phyloP scores from a whole-genome alignment of 1,284 basidiomycete genomes.

The Singerocomus inundabilis region DNA sequence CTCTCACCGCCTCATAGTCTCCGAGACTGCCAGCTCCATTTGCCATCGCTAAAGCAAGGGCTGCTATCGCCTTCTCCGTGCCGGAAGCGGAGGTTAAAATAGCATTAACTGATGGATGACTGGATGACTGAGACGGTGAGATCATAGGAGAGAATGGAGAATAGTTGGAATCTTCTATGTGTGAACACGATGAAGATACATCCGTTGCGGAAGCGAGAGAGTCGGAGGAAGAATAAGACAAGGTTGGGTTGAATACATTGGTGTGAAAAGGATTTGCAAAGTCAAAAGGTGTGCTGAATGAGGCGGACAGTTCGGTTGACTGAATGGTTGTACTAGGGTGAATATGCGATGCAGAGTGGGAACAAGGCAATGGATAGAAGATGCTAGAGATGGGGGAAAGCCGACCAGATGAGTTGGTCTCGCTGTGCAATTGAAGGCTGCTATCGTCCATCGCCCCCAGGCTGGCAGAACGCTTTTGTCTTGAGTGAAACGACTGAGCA shows the following conservation, averaged over 20 bases:
- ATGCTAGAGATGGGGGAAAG: slow-evolving; percentile 29
- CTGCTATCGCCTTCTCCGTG: slow-evolving; percentile 61
- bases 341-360: slow-evolving; percentile 13
- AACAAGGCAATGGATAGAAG: slow-evolving; percentile 12
- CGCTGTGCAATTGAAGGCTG: slow-evolving; percentile 16
- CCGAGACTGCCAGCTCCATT: slow-evolving; percentile 67
- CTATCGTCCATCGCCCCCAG: slow-evolving; percentile 41
- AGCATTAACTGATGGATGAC: slow-evolving; percentile 4
- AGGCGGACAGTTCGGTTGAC: slow-evolving; percentile 18
- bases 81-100: slow-evolving; percentile 35
- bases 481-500: slow-evolving; percentile 22
- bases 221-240: slow-evolving; percentile 28
- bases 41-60: slow-evolving; percentile 60
- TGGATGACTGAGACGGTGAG: slow-evolving; percentile 16
- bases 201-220: slow-evolving; percentile 40
- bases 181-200: slow-evolving; percentile 24
- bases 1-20: slow-evolving; percentile 57
- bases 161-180: slow-evolving; percentile 6
- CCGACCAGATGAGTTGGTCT: slow-evolving; percentile 16
- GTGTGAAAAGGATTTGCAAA: slow-evolving; percentile 27
- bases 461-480: slow-evolving; percentile 43
- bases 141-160: slow-evolving; percentile 8
- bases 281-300: slow-evolving; percentile 32
- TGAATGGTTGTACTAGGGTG: slow-evolving; percentile 12
- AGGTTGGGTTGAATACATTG: slow-evolving; percentile 20